Evolutionary conservation across 306 rosid species (phyloP).

Genomic region (Boehmeria nivea): DNA sequence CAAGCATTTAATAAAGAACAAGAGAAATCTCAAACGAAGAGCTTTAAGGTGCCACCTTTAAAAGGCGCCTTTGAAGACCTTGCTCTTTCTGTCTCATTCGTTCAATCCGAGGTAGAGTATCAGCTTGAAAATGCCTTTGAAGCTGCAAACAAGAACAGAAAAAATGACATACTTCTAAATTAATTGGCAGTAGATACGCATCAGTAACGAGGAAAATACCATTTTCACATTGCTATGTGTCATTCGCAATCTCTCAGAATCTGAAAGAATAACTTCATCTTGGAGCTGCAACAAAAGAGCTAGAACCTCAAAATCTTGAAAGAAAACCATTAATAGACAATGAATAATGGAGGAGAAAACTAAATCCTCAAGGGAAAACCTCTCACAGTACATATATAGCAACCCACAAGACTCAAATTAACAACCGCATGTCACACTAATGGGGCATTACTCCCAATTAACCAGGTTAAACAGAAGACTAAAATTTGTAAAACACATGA

Average conservation of each 20-base stretch:
- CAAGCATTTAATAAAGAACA: not conserved
- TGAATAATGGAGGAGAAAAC: not conserved
- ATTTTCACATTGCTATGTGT: conserved; percentile 95
- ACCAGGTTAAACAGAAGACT: no score
- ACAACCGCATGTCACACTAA: no score
- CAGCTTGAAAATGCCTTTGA: conserved; percentile 94
- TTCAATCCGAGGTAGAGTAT: conserved; percentile 78
- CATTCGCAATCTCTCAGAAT: conserved; percentile 78
- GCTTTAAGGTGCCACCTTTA: conserved; percentile 47
- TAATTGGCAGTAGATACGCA: not conserved
- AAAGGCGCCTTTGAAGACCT: conserved; percentile 81
- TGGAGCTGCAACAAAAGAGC: conserved; percentile 58
- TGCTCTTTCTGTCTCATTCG: conserved; percentile 90
- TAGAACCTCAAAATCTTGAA: conserved; percentile 9
- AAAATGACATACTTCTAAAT: conserved; percentile 5
- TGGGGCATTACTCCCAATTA: no score
- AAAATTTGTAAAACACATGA: no score
- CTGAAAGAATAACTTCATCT: conserved; percentile 94
- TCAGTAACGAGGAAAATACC: conserved; percentile 35
- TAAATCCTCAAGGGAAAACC: no score
- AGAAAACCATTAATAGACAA: not conserved
- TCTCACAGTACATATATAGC: no score
- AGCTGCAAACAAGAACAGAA: conserved; percentile 43
- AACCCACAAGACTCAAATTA: no score
- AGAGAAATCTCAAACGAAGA: conserved; percentile 11